phyloP scores from a whole-genome alignment of 176 grass and related monocot genomes.

The Alopecurus myosuroides region DNA sequence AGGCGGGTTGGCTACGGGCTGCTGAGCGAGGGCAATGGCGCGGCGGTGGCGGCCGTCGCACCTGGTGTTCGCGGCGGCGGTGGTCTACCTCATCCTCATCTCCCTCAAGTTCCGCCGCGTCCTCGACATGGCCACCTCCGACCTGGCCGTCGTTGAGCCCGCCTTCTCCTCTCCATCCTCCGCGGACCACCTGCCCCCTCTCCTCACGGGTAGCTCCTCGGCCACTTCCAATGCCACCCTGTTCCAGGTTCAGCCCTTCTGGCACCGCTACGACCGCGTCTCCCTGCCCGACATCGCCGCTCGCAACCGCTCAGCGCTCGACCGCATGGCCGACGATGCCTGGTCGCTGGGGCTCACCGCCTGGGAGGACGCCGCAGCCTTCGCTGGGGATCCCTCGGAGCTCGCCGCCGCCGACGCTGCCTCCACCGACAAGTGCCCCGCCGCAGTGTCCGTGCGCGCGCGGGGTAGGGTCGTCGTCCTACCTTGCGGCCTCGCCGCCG shows the following conservation, averaged over 20 bases:
- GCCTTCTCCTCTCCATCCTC: constrained; percentile 39
- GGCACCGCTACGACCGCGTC: constrained; percentile 51
- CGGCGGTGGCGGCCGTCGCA: constrained; percentile 72
- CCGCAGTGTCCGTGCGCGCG: constrained; percentile 37
- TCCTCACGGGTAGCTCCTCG: neutral
- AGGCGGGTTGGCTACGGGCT: neutral
- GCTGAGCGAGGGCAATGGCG: constrained; percentile 29
- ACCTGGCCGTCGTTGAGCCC: constrained; percentile 42
- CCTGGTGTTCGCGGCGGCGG: constrained; percentile 49
- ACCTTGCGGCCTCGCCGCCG: constrained; percentile 76
- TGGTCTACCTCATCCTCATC: constrained; percentile 71
- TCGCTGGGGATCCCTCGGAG: constrained; percentile 37
- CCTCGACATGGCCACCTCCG: constrained; percentile 58
- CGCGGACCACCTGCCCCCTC: constrained; percentile 27
- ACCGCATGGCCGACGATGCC: constrained; percentile 76
- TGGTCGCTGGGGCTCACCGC: constrained; percentile 70
- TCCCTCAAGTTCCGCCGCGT: constrained; percentile 93
- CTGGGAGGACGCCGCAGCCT: constrained; percentile 58
- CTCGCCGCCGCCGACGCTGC: constrained; percentile 34
- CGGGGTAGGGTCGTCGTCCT: constrained; percentile 65
- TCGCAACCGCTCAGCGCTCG: constrained; percentile 42
- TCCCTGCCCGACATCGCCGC: constrained; percentile 34
- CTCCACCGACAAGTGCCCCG: constrained; percentile 47
- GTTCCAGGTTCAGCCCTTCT: constrained; percentile 45
- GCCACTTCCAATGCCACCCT: neutral